Evolutionary conservation across 106 monocot species (phyloP), one percentile per base, ranked within the genome.

Genomic region (Dendrobium huoshanense): DNA sequence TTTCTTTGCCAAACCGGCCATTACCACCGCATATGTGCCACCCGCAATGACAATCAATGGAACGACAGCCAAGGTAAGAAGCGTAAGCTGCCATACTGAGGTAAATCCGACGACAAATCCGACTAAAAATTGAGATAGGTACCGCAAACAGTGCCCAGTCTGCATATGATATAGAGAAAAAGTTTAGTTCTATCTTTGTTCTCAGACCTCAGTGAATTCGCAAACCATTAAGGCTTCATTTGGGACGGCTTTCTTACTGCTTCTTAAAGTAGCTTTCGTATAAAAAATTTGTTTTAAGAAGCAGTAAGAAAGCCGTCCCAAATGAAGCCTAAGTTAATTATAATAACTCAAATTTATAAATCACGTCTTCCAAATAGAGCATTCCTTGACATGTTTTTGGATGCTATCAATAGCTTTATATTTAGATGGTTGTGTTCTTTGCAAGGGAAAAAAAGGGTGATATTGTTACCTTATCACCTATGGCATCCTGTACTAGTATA

Each of bases 41-140:
- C 85, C 85, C 75, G 85, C 85, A 85, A 85, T 61, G 37, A 85
- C 81, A 72, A 85, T 81, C 64, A 85, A 74, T 78, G 85, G 85
- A 61, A 85, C 78, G n/a, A 85, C 77, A 29, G 85, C 81, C 55
- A 85, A 45, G 43, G 85, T 81, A 56, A 85, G 81, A 44, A 85
- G 78, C 8, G 85, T 85, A 40, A 85, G 85, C 64, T 78, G 80
- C 85, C 85, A 85, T 74, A 85, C 85, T 45, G 85, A 78, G 56
- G 78, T 73, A 78, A 85, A 85, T 61, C 85, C 85, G 7, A 85
- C 45, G 45, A 81, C 45, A 16, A 85, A 85, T 81, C 85, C 85
- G 33, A 78, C 78, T 3, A 77, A 78, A 77, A 78, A 85, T 78
- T 85, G 85, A 74, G 85, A 64, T 44, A 85, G 55, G 59, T 85